A percentile compares a stretch with the other conserved stretches of the same genome.
Evolutionary conservation across 306 rosid species (phyloP).

Genomic region (Heteromeles arbutifolia): DNA sequence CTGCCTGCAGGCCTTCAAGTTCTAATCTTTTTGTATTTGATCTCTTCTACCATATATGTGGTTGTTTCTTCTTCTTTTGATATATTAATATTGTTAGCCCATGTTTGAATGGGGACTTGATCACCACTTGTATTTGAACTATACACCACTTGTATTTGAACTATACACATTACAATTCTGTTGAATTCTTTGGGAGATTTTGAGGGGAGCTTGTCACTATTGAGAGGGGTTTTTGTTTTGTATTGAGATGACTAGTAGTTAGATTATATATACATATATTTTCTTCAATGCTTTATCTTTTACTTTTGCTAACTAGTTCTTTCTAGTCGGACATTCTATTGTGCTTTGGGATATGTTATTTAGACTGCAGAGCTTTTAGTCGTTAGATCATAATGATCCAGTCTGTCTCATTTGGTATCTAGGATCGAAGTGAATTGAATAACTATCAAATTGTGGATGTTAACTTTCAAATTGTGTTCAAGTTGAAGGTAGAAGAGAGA

Average conservation of each 20-base stretch:
- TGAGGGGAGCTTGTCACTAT: constrained; percentile 27
- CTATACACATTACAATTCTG: constrained; percentile 25
- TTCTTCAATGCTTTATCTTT: background rate
- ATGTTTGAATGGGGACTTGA: constrained; percentile 25
- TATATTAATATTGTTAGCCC: constrained; percentile 18
- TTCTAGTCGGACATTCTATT: background rate
- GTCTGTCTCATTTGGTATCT: background rate
- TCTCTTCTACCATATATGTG: constrained; percentile 2
- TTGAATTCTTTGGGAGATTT: constrained; percentile 65
- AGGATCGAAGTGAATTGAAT: too few species aligned
- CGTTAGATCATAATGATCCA: background rate
- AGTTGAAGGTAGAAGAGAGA: background rate
- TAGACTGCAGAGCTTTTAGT: too few species aligned
- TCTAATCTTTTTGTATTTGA: constrained; percentile 5
- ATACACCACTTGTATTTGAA: constrained; percentile 14
- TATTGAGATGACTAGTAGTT: constrained; percentile 2
- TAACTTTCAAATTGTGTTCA: background rate
- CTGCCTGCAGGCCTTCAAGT: background rate
- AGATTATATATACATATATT: background rate
- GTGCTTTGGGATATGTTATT: too few species aligned
- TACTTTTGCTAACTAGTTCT: background rate
- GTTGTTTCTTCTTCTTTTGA: constrained; percentile 10
- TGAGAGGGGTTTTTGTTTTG: constrained; percentile 13
- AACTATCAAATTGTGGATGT: background rate
- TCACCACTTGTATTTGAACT: constrained; percentile 8